A percentile compares a stretch with the other conserved stretches of the same genome.
Evolutionary conservation across 2,329 filamentous ascomycete species (phyloP).

Genomic region (Diaporthe batatas): DNA sequence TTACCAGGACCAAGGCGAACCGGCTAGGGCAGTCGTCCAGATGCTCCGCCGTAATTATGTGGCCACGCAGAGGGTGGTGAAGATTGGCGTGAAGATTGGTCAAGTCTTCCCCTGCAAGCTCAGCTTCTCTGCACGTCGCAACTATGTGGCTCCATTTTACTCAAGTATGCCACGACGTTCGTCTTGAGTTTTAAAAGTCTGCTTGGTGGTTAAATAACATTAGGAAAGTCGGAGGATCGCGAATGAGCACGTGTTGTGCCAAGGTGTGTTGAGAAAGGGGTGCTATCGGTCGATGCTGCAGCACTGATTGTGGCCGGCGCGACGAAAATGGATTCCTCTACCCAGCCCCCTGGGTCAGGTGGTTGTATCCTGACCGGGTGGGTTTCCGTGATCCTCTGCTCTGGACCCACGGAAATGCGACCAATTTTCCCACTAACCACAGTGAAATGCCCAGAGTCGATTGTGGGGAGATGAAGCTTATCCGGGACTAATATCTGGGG

Average conservation of each 20-base stretch:
- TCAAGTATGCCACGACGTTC: neutral
- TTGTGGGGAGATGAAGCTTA: conserved; percentile 25
- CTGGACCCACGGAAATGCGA: conserved; percentile 11
- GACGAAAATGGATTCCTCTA: neutral
- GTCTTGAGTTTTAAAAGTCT: neutral
- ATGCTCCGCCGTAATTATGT: conserved; percentile 2
- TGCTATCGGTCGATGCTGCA: neutral
- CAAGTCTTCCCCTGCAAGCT: conserved; percentile 15
- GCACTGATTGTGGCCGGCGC: too few species aligned
- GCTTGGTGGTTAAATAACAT: neutral
- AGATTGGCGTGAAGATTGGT: conserved; percentile 35
- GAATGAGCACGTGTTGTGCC: too few species aligned
- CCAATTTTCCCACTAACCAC: conserved; percentile 23
- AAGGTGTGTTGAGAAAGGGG: neutral
- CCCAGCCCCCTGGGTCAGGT: conserved; percentile 1
- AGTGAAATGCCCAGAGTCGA: conserved; percentile 5
- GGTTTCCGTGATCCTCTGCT: conserved; percentile 21
- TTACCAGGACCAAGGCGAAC: neutral
- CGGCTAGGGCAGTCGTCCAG: neutral
- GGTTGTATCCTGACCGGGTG: conserved; percentile 1
- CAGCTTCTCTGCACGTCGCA: neutral
- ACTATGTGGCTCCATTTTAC: neutral
- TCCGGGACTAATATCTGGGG: conserved; percentile 24
- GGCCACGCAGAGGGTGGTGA: conserved; percentile 17
- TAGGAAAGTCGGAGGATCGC: neutral